A percentile compares a stretch with the other conserved stretches of the same genome.
Conservation (phyloP, 345 rosid species). For the Populus deltoides region DNA sequence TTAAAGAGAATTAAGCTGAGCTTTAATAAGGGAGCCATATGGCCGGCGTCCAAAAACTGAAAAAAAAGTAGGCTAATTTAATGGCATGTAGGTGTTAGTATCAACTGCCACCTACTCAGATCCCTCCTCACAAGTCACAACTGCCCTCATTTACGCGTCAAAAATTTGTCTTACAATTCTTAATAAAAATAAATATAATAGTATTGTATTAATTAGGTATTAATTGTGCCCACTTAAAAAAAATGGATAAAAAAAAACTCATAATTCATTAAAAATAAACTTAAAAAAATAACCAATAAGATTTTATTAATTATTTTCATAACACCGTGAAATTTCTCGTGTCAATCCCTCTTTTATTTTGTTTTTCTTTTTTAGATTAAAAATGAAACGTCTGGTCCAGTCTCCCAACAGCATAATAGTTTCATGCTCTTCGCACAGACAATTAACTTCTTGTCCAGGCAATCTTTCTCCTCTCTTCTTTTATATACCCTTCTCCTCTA, state of each 20-base stretch:
- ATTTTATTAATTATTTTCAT: too few species aligned
- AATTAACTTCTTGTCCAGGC: conserved; percentile 21
- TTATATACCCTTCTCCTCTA: conserved; percentile 21
- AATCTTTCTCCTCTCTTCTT: conserved; percentile 23
- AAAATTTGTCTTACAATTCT: not conserved
- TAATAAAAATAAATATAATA: too few species aligned
- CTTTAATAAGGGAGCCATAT: conserved; percentile 19
- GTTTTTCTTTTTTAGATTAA: not conserved
- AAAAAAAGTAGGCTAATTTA: conserved; percentile 57
- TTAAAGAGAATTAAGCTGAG: not conserved
- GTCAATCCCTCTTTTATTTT: not conserved
- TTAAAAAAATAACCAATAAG: too few species aligned
- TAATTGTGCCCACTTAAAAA: too few species aligned
- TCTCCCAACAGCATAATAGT: conserved; percentile 4
- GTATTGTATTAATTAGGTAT: too few species aligned
- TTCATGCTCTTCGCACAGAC: conserved; percentile 15
- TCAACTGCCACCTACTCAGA: conserved; percentile 55
- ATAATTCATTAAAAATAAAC: too few species aligned
- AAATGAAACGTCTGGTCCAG: not conserved
- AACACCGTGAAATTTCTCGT: too few species aligned
- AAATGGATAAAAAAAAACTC: too few species aligned
- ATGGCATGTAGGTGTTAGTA: conserved; percentile 38
- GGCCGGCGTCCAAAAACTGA: conserved; percentile 38
- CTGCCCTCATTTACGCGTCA: conserved; percentile 31
- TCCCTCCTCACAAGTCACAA: conserved; percentile 34